phyloP scores from a whole-genome alignment of 2,329 filamentous ascomycete species.

The Cyclaneusma minus region DNA sequence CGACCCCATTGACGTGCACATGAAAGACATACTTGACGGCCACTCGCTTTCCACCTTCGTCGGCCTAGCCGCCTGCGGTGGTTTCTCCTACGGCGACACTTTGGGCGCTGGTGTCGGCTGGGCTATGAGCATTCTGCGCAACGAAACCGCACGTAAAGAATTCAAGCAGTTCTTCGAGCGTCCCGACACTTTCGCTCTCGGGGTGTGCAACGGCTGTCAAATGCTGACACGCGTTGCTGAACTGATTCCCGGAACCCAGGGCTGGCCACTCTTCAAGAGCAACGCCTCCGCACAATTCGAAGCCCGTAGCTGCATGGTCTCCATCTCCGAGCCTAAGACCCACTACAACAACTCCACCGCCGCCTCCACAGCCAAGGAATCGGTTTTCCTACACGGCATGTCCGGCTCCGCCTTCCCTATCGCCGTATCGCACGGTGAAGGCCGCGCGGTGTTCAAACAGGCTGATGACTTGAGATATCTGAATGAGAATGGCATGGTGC shows the following conservation, averaged over 20 bases:
- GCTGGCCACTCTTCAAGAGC: conserved; percentile 76
- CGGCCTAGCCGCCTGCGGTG: conserved; percentile 86
- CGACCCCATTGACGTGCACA: conserved; percentile 84
- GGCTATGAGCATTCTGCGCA: conserved; percentile 84
- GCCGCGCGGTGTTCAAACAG: conserved; percentile 57
- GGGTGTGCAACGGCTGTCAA: conserved; percentile 96
- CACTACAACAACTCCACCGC: conserved; percentile 36
- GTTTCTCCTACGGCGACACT: conserved; percentile 82
- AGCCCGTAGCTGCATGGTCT: conserved; percentile 73
- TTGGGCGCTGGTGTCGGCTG: conserved; percentile 92
- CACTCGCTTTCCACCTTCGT: conserved; percentile 70
- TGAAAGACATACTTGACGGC: conserved; percentile 78
- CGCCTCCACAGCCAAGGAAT: too few relatives aligned
- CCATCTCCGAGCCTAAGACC: conserved; percentile 58
- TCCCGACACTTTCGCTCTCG: conserved; percentile 78
- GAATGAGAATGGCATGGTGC: conserved; percentile 51
- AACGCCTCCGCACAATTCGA: conserved; percentile 86
- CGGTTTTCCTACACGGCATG: conserved; percentile 90
- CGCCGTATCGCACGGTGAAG: conserved; percentile 81
- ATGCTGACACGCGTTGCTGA: conserved; percentile 74
- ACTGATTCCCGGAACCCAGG: conserved; percentile 68
- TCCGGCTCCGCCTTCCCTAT: conserved; percentile 67
- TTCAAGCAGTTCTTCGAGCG: conserved; percentile 79
- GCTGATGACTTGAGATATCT: conserved; percentile 36
- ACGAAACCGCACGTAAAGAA: conserved; percentile 57